Base-by-base conservation (phyloP, 2,329 filamentous ascomycete genomes). In the Shiraia sp. region DNA sequence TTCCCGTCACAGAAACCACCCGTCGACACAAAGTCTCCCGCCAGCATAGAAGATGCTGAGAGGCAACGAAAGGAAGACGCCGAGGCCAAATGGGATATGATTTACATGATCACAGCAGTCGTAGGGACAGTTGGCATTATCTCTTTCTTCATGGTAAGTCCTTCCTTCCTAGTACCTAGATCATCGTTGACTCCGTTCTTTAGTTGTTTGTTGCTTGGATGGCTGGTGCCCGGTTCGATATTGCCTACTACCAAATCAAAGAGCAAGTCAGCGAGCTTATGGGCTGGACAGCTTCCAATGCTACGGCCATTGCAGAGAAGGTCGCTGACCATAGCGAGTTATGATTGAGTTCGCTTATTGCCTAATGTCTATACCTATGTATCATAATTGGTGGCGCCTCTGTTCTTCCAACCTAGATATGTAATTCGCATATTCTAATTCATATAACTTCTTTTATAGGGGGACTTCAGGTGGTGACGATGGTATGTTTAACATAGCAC, bases 1-100 rank as follows among this genome's bases (percentile, higher is more conserved):
- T 97, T 91, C 81, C 93, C 93, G 3, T 80, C 82, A 7, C 90
- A 96, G 70, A 83, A 88, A 50, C 80, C 87, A 31, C 84, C 86
- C 13, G 36, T 55, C 16, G 53, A 61, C 37, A 47, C 47, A 34
- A 59, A 58, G 52, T 53, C 55, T 17, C 58, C 57, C 31, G 56
- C 62, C 28, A 74, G 59, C 43, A 63, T 80, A 7, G 76, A 81
- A 48, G 83, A 88, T 60, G 79, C 77, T 7, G 75, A 73, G 40
- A 78, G 76, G 61, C 72, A 76, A 47, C 73, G 77, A 57, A 72
- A 82, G 55, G 73, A 75, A 33, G 73, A 74, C 24, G 67, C 70
- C 3, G 79, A 81, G 53, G 72, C 75, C 32, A 78, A 73, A 55
- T 72, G 75, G 60, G 81, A 84, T 49, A 66, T 79, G 35, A 72